Percentiles rank a stretch among this genome's conserved stretches.
Conservation (phyloP, 2,329 filamentous ascomycete genomes). For the Proliferodiscus dingleyae region DNA sequence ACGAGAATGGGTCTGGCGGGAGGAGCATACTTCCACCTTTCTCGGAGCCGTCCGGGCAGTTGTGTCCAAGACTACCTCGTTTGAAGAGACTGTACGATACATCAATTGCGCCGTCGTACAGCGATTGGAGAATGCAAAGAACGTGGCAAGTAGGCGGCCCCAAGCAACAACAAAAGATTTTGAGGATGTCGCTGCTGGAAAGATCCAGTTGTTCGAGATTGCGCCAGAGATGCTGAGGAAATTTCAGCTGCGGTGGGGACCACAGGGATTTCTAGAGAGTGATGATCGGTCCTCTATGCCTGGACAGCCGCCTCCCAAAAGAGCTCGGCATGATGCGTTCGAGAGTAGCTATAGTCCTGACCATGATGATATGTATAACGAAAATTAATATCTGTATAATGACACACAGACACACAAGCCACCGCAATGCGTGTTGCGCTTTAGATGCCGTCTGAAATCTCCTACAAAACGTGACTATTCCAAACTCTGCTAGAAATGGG, state of each 20-base stretch:
- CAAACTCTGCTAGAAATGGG: too few relatives aligned
- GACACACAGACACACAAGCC: too few relatives aligned
- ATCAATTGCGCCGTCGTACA: neutral
- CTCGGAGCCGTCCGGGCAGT: neutral
- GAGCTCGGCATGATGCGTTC: too few relatives aligned
- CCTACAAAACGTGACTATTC: too few relatives aligned
- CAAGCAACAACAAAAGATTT: neutral
- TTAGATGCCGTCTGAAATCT: too few relatives aligned
- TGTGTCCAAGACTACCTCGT: neutral
- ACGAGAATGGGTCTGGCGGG: neutral
- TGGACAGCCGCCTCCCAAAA: too few relatives aligned
- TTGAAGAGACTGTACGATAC: neutral
- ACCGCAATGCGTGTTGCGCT: too few relatives aligned
- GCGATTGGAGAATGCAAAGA: neutral
- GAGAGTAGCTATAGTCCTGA: too few relatives aligned
- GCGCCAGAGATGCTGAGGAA: neutral
- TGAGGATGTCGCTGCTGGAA: neutral
- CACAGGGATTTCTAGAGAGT: neutral
- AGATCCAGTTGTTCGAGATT: neutral
- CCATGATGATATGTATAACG: too few relatives aligned
- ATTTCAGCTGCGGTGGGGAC: neutral
- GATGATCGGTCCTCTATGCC: too few relatives aligned
- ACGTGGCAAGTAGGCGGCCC: neutral
- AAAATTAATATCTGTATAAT: too few relatives aligned
- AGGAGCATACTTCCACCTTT: neutral